Evolutionary conservation across 352 stramenopile species (phyloP).

Genomic region (Globisporangium uncinulatum): DNA sequence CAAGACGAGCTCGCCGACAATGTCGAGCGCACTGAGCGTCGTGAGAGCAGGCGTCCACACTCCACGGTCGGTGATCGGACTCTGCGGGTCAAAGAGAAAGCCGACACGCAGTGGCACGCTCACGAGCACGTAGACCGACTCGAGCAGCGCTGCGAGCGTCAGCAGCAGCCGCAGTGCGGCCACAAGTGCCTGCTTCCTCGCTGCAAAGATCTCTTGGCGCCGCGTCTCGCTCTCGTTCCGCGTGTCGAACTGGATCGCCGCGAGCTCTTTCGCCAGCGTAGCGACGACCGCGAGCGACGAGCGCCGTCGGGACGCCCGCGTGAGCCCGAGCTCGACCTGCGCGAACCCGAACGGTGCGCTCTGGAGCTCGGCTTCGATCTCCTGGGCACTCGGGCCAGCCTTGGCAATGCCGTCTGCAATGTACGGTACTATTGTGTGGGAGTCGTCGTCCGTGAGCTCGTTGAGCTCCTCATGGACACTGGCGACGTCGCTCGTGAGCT

Average conservation of each 20-base stretch:
- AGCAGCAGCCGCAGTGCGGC: slow-evolving; percentile 1
- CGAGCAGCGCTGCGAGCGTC: slow-evolving; percentile 21
- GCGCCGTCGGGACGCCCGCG: slow-evolving; percentile 3
- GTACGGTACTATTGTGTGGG: slow-evolving; percentile 1
- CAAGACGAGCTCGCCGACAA: slow-evolving; percentile 21
- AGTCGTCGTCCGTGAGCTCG: not conserved
- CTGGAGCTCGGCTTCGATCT: slow-evolving; percentile 5
- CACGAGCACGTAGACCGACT: slow-evolving; percentile 34
- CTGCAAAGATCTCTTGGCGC: not conserved
- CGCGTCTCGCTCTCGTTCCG: slow-evolving; percentile 1
- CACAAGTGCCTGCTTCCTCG: not conserved
- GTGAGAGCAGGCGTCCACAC: slow-evolving; percentile 22
- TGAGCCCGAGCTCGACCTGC: slow-evolving; percentile 9
- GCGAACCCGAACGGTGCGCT: slow-evolving; percentile 11
- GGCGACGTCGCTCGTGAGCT: not conserved
- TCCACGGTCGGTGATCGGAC: slow-evolving; percentile 4
- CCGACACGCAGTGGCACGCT: slow-evolving; percentile 30
- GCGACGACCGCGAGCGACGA: slow-evolving; percentile 5
- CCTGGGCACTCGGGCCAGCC: slow-evolving; percentile 1
- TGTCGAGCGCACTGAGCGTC: slow-evolving; percentile 23
- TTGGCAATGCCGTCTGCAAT: slow-evolving; percentile 10
- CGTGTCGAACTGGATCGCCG: slow-evolving; percentile 3
- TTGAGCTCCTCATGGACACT: not conserved
- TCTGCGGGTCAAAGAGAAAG: slow-evolving; percentile 38
- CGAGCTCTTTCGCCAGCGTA: slow-evolving; percentile 2